These are phyloP conservation scores for Tetrapyrgos nigripes DNA, from an alignment of 1,284 basidiomycete genomes.

Conservation along the genomic window DNA sequence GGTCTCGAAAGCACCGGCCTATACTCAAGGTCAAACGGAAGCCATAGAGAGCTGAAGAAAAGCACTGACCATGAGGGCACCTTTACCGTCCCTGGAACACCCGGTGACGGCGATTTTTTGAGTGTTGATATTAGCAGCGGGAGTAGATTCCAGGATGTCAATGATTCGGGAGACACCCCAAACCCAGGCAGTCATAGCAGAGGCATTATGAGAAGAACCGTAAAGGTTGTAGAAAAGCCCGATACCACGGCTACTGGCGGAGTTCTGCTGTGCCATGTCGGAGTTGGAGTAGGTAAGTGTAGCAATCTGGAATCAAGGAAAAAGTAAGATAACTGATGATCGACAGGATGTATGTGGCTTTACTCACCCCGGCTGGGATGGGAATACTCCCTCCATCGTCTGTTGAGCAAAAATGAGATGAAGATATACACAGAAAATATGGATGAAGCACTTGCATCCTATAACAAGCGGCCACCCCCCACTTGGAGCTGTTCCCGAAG, in stretches of 20 bases:
- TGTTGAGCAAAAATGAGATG: too few relatives aligned
- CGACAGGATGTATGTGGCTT: too few relatives aligned
- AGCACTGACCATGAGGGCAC: conserved; percentile 60
- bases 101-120: conserved; percentile 57
- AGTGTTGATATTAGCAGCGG: conserved; percentile 50
- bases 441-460: too few relatives aligned
- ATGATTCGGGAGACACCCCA: conserved; percentile 64
- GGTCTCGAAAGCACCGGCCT: conserved; percentile 58
- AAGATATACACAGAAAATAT: too few relatives aligned
- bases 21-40: too few relatives aligned
- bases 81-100: conserved; percentile 63
- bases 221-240: conserved; percentile 63
- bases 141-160: conserved; percentile 54
- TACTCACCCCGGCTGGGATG: conserved; percentile 46
- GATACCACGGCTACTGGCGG: conserved; percentile 49
- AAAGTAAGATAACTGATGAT: neutral
- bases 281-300: conserved; percentile 56
- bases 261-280: conserved; percentile 53
- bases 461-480: conserved; percentile 55
- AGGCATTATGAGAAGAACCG: conserved; percentile 49
- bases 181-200: conserved; percentile 61
- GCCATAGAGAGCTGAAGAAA: too few relatives aligned
- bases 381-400: conserved; percentile 58
- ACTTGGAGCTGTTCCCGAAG: conserved; percentile 45
- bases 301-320: conserved; percentile 25